Conservation (phyloP, 106 monocot species). For the Hemerocallis citrina region DNA sequence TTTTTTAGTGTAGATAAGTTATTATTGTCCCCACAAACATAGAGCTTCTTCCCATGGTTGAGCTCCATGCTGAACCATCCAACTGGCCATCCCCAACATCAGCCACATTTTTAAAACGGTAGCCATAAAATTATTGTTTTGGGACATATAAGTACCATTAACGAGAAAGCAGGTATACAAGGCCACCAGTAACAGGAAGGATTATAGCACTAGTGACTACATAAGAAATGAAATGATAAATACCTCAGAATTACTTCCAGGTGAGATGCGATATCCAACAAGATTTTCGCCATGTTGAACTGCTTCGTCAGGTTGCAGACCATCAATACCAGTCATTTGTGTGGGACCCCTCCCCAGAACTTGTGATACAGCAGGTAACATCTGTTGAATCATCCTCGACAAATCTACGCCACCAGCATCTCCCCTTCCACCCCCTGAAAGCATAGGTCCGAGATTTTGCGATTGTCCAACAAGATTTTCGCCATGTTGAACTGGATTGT, state of each 20-base stretch:
- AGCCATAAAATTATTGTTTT: too few species aligned
- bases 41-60: too few species aligned
- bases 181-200: too few species aligned
- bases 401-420: constrained; percentile 58
- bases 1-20: background rate
- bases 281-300: too few species aligned
- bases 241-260: constrained; percentile 19
- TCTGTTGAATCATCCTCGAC: constrained; percentile 73
- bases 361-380: constrained; percentile 93
- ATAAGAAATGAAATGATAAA: too few species aligned
- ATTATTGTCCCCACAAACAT: too few species aligned
- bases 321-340: constrained; percentile 4
- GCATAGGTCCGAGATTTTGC: constrained; percentile 19
- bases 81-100: too few species aligned
- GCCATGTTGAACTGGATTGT: constrained; percentile 3
- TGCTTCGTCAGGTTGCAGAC: constrained; percentile 14
- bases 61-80: too few species aligned
- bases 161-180: too few species aligned
- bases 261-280: background rate
- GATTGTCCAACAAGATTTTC: constrained; percentile 22
- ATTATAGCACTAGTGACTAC: too few species aligned
- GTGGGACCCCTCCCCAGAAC: constrained; percentile 38
- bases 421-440: constrained; percentile 14
- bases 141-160: too few species aligned
- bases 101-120: too few species aligned